Conservation (phyloP, 140 eudicot species). For the Ambrosia hybrid region DNA sequence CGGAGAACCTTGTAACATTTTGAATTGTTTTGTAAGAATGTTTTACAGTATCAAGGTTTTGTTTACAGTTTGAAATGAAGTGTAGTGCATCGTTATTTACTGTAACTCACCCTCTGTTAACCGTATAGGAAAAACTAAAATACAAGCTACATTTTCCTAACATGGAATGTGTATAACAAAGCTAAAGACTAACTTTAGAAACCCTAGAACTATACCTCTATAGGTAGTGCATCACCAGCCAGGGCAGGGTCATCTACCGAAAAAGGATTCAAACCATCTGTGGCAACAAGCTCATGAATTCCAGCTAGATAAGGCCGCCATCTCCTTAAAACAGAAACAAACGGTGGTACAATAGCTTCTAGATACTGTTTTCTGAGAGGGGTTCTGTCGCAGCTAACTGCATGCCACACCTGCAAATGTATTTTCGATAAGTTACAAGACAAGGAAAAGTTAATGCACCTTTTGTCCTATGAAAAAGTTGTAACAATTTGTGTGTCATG, state of each 20-base stretch:
- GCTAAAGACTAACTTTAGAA: constrained; percentile 5
- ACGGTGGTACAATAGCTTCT: constrained; percentile 91
- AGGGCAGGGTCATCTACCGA: constrained; percentile 87
- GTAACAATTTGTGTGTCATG: neutral
- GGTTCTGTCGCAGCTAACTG: constrained; percentile 68
- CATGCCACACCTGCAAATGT: constrained; percentile 82
- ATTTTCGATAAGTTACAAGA: constrained; percentile 22
- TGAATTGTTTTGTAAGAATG: neutral
- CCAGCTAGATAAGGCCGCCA: constrained; percentile 98
- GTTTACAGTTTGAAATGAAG: neutral
- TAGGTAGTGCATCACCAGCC: constrained; percentile 94
- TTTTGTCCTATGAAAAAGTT: constrained; percentile 12
- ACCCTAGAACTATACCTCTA: constrained; percentile 55
- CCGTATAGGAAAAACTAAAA: constrained; percentile 5
- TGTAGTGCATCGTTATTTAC: neutral
- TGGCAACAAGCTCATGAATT: constrained; percentile 86
- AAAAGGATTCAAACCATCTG: constrained; percentile 86
- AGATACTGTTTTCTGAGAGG: constrained; percentile 86
- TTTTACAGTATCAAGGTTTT: constrained; percentile 4
- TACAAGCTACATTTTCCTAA: constrained; percentile 15
- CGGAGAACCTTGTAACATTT: neutral
- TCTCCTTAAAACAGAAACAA: constrained; percentile 84
- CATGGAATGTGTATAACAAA: constrained; percentile 15
- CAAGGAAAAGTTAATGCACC: constrained; percentile 3
- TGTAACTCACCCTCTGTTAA: neutral